phyloP scores from a whole-genome alignment of 495 filamentous ascomycete species.

The Penicillium coffeae region DNA sequence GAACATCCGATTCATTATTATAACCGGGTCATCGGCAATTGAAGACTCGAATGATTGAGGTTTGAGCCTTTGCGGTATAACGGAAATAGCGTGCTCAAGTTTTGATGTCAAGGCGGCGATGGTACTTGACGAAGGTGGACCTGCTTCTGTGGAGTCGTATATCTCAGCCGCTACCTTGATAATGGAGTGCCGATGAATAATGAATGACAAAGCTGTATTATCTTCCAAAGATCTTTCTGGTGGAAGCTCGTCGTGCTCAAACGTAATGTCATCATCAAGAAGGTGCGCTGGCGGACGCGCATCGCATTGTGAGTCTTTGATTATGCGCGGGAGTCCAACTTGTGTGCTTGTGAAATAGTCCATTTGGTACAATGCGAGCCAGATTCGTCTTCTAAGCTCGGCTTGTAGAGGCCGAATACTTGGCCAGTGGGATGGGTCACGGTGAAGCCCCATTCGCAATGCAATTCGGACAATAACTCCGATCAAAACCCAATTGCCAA shows the following conservation, averaged over 20 bases:
- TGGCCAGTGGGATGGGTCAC: slow-evolving; percentile 32
- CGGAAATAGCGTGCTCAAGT: too few relatives aligned
- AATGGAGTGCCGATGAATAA: too few relatives aligned
- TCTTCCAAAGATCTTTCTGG: not conserved
- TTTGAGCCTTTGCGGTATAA: too few relatives aligned
- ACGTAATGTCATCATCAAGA: not conserved
- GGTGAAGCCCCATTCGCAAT: slow-evolving; percentile 54
- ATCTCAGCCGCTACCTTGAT: too few relatives aligned
- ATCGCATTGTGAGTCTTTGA: slow-evolving; percentile 8
- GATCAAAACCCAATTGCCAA: slow-evolving; percentile 43
- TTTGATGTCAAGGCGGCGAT: too few relatives aligned
- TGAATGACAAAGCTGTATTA: too few relatives aligned
- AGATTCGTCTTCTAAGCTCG: slow-evolving; percentile 37
- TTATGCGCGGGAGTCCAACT: slow-evolving; percentile 50
- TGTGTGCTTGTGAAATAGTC: slow-evolving; percentile 43
- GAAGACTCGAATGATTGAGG: too few relatives aligned
- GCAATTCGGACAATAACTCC: slow-evolving; percentile 48
- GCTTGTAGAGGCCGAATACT: slow-evolving; percentile 24
- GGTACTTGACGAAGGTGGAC: too few relatives aligned
- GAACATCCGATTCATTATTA: too few relatives aligned
- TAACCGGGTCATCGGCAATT: too few relatives aligned
- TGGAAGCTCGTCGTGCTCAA: not conserved
- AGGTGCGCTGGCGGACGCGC: not conserved
- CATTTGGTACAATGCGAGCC: slow-evolving; percentile 24
- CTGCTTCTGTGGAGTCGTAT: too few relatives aligned